Evolutionary conservation across 805 yeast species (phyloP).

Genomic region (Diddensiella caesifluorescens): DNA sequence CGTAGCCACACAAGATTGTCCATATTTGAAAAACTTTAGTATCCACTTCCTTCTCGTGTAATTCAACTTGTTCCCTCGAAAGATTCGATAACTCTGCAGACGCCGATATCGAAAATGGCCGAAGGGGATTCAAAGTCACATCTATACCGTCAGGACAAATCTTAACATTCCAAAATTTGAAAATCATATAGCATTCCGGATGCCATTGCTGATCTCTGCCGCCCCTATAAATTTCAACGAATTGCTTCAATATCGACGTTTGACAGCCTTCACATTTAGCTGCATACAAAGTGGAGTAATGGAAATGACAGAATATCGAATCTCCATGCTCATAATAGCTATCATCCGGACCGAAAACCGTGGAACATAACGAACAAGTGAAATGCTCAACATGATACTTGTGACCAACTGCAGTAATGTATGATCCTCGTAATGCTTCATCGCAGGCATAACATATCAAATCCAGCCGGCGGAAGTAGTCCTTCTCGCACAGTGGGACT

Average conservation of each 20-base stretch:
- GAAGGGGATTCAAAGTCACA: slow-evolving; percentile 15
- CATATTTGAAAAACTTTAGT: slow-evolving; percentile 60
- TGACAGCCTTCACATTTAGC: slow-evolving; percentile 91
- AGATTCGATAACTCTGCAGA: slow-evolving; percentile 12
- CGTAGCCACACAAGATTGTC: slow-evolving; percentile 82
- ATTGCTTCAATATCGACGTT: slow-evolving; percentile 86
- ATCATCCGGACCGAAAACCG: slow-evolving; percentile 84
- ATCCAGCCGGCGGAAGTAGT: slow-evolving; percentile 80
- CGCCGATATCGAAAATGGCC: slow-evolving; percentile 16
- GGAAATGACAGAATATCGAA: slow-evolving; percentile 83
- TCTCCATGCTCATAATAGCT: slow-evolving; percentile 85
- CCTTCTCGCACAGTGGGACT: slow-evolving; percentile 80
- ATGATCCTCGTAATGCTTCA: slow-evolving; percentile 82
- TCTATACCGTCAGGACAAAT: slow-evolving; percentile 38
- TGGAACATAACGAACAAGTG: slow-evolving; percentile 80
- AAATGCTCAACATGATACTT: slow-evolving; percentile 95
- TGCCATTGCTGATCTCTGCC: slow-evolving; percentile 97
- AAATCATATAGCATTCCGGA: slow-evolving; percentile 97
- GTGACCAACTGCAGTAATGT: slow-evolving; percentile 86
- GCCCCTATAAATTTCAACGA: slow-evolving; percentile 86
- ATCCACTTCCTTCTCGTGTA: slow-evolving; percentile 61
- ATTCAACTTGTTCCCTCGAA: slow-evolving; percentile 15
- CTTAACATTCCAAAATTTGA: slow-evolving; percentile 91
- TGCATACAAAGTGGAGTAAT: slow-evolving; percentile 81
- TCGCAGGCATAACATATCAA: slow-evolving; percentile 84